phyloP scores from a whole-genome alignment of 495 filamentous ascomycete genomes.

The Aspergillus avenaceus region DNA sequence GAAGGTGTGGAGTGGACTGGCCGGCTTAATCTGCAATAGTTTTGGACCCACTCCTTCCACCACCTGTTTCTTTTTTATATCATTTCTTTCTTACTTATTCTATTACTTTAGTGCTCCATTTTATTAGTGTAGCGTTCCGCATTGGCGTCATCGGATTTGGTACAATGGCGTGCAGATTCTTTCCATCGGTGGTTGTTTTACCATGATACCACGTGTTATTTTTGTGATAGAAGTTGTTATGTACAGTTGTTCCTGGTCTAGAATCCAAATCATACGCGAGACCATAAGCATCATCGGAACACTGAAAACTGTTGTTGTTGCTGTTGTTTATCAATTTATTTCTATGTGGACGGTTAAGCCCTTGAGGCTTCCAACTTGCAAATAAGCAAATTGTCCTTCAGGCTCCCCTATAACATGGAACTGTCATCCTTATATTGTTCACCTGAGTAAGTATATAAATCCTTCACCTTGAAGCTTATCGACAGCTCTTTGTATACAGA shows the following conservation, averaged over 20 bases:
- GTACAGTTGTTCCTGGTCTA: slow-evolving; percentile 12
- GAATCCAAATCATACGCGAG: neutral
- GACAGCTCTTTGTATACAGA: too few species aligned
- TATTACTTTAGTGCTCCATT: neutral
- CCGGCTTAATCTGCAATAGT: slow-evolving; percentile 30
- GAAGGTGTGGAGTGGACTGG: slow-evolving; percentile 41
- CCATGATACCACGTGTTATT: slow-evolving; percentile 39
- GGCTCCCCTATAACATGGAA: too few species aligned
- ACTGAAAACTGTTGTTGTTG: too few species aligned
- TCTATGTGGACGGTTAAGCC: too few species aligned
- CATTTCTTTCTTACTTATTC: neutral
- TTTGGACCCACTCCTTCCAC: too few species aligned
- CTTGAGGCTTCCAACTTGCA: too few species aligned
- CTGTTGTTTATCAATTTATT: too few species aligned
- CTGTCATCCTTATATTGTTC: too few species aligned
- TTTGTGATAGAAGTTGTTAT: slow-evolving; percentile 7
- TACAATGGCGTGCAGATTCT: slow-evolving; percentile 5
- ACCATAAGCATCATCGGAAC: too few species aligned
- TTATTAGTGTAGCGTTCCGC: neutral
- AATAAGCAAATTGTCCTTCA: too few species aligned
- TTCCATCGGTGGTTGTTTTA: slow-evolving; percentile 8
- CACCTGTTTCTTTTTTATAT: neutral
- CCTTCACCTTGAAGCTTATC: too few species aligned
- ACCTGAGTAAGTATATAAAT: too few species aligned
- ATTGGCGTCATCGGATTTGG: slow-evolving; percentile 8